phyloP scores from a whole-genome alignment of 202 grass and related monocot genomes.

The Dendrocalamus latiflorus region DNA sequence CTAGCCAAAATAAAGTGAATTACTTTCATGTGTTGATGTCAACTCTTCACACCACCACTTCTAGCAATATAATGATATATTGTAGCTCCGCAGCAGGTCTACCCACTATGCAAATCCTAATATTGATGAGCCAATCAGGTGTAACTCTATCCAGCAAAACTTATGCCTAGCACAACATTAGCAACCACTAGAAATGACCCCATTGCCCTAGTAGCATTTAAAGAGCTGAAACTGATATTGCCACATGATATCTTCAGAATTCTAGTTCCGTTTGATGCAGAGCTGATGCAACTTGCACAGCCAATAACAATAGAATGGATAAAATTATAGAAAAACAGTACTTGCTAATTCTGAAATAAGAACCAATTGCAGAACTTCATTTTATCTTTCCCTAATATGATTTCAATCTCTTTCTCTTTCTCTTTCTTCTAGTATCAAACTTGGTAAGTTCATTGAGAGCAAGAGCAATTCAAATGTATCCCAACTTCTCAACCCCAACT shows the following conservation, averaged over 20 bases:
- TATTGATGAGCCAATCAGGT: not conserved
- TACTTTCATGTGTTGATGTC: not conserved
- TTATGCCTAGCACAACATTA: not conserved
- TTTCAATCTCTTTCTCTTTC: not conserved
- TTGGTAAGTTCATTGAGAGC: not conserved
- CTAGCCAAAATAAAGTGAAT: not conserved
- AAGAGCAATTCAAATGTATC: not conserved
- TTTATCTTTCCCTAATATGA: not conserved
- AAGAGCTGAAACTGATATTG: not conserved
- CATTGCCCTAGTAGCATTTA: not conserved
- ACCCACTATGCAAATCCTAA: not conserved
- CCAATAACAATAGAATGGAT: not conserved
- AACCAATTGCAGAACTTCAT: not conserved
- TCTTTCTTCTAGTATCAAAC: not conserved
- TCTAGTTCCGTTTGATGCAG: not conserved
- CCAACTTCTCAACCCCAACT: not conserved
- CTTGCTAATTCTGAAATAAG: not conserved
- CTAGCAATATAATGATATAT: not conserved
- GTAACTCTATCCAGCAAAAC: not conserved
- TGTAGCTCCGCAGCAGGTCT: not conserved
- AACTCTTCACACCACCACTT: conserved; percentile 8
- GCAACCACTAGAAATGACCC: not conserved
- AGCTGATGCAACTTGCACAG: not conserved
- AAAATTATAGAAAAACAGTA: not conserved
- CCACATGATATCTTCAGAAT: not conserved